Percentiles rank a stretch among this genome's conserved stretches.
These are phyloP conservation scores for Hylodesmum podocarpum DNA, from an alignment of 306 rosid genomes.

Conservation along the genomic window DNA sequence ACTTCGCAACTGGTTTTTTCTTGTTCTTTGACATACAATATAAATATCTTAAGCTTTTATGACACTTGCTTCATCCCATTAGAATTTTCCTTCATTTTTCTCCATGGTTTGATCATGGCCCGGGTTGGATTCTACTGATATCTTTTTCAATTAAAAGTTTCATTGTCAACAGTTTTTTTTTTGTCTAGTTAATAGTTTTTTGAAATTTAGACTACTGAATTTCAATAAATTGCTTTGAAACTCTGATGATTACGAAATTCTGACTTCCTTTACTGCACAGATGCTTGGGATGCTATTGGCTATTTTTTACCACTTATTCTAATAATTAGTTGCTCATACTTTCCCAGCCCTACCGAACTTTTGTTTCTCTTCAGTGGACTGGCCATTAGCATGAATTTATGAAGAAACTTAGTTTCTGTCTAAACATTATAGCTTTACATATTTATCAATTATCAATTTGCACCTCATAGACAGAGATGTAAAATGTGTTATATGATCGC, in stretches of 20 bases:
- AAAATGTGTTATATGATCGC: not conserved
- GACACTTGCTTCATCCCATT: not conserved
- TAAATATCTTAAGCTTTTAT: not conserved
- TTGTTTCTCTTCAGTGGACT: not conserved
- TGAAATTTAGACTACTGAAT: not conserved
- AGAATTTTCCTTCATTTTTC: not conserved
- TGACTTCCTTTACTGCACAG: not conserved
- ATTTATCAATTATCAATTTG: not conserved
- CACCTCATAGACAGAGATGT: not conserved
- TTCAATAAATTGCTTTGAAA: not conserved
- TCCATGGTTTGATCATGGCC: not conserved
- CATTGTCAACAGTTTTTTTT: not conserved
- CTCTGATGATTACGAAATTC: not conserved
- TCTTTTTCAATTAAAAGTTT: not conserved
- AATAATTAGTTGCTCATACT: not conserved
- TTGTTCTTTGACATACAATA: not conserved
- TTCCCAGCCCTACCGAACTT: not conserved
- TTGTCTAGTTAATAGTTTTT: not conserved
- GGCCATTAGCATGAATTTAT: not conserved
- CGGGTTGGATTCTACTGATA: not conserved
- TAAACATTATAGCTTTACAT: not conserved
- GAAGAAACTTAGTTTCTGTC: not conserved
- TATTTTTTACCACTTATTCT: not conserved
- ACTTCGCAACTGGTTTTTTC: slow-evolving; percentile 73
- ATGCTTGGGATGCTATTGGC: not conserved